Conservation (phyloP, 202 grass and related monocot species). For the Sporobolus alterniflorus region DNA sequence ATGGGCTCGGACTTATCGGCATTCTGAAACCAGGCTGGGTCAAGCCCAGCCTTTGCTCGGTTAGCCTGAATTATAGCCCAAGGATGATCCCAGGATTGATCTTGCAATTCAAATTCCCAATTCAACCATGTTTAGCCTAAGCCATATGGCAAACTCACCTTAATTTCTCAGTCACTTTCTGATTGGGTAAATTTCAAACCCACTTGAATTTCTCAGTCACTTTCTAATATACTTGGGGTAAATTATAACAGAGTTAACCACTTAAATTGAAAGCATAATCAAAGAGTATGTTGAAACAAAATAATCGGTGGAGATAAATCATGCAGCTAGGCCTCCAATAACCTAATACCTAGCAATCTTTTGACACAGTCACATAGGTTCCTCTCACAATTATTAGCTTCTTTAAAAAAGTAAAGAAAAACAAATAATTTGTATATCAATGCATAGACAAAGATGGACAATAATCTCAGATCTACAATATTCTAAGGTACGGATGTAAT, state of each 20-base stretch:
- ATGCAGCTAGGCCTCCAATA: neutral
- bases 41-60: no score
- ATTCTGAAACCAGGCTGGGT: no score
- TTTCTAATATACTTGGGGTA: neutral
- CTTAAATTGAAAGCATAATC: neutral
- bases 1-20: neutral
- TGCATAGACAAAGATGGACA: neutral
- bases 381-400: neutral
- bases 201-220: neutral
- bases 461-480: neutral
- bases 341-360: neutral
- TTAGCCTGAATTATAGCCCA: no score
- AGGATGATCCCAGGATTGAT: no score
- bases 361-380: neutral
- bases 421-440: neutral
- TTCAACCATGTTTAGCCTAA: no score
- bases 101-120: no score
- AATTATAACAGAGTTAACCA: neutral
- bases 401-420: neutral
- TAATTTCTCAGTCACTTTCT: no score
- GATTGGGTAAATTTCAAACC: no score
- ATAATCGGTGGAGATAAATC: neutral
- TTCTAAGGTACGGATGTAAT: neutral
- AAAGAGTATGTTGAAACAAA: neutral
- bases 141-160: no score